phyloP scores from a whole-genome alignment of 768 basidiomycete species.

The Hydnomerulius pinastri region DNA sequence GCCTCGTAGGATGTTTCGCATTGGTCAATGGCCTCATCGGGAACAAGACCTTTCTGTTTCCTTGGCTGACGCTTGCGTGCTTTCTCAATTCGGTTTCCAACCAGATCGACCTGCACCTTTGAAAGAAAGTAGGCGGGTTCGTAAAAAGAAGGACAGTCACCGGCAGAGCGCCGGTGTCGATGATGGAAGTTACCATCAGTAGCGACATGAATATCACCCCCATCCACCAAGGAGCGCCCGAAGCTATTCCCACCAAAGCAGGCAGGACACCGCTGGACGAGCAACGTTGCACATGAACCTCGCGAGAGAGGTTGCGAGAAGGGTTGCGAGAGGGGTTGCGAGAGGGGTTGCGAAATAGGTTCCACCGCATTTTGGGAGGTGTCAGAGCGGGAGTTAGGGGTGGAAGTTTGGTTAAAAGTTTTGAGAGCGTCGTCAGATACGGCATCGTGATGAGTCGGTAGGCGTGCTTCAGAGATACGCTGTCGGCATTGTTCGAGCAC shows the following conservation, averaged over 20 bases:
- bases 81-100: slow-evolving; percentile 28
- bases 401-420: background rate
- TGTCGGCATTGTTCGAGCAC: slow-evolving; percentile 5
- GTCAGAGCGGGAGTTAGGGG: background rate
- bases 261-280: slow-evolving; percentile 29
- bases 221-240: slow-evolving; percentile 11
- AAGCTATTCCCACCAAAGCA: slow-evolving; percentile 25
- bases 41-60: slow-evolving; percentile 17
- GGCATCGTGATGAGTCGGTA: background rate
- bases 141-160: slow-evolving; percentile 35
- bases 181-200: slow-evolving; percentile 44
- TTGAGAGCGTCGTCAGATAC: background rate
- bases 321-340: no score
- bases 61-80: slow-evolving; percentile 19
- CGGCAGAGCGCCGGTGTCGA: slow-evolving; percentile 29
- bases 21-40: slow-evolving; percentile 35
- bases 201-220: slow-evolving; percentile 39
- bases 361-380: no score
- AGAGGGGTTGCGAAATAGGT: no score
- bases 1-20: slow-evolving; percentile 37
- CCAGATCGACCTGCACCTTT: slow-evolving; percentile 33
- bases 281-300: background rate
- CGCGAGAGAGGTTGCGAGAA: background rate
- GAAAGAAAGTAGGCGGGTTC: slow-evolving; percentile 33
- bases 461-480: background rate